Percentiles rank a stretch among this genome's conserved stretches.
phyloP scores from a whole-genome alignment of 1,284 basidiomycete species.

The Irpex rosettiformis region DNA sequence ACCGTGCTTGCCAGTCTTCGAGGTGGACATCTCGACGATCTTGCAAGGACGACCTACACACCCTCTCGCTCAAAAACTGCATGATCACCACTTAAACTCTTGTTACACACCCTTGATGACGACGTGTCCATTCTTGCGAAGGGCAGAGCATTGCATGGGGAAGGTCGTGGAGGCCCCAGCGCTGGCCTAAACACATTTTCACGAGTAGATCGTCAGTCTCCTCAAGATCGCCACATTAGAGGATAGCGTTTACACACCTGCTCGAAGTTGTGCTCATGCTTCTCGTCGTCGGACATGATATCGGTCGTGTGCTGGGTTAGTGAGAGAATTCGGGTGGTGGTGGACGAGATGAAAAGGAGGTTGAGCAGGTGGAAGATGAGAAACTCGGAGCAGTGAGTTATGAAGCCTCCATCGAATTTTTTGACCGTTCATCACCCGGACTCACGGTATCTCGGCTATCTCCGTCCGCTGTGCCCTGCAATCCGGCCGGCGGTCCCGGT shows the following conservation, averaged over 20 bases:
- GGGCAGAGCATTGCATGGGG: slow-evolving; percentile 98
- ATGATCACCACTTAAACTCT: neutral
- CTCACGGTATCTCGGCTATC: slow-evolving; percentile 12
- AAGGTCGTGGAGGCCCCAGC: slow-evolving; percentile 87
- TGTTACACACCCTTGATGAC: slow-evolving; percentile 80
- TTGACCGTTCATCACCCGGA: slow-evolving; percentile 9
- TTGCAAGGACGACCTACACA: slow-evolving; percentile 89
- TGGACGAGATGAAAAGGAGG: slow-evolving; percentile 10
- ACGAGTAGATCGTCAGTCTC: slow-evolving; percentile 10
- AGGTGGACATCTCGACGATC: slow-evolving; percentile 99
- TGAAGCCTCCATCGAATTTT: slow-evolving; percentile 12
- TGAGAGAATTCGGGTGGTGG: slow-evolving; percentile 18
- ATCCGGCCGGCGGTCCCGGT: slow-evolving; percentile 24
- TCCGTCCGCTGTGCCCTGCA: slow-evolving; percentile 13
- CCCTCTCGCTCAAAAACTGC: neutral
- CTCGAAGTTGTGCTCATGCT: slow-evolving; percentile 90
- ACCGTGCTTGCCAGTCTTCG: slow-evolving; percentile 99
- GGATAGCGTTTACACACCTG: slow-evolving; percentile 39
- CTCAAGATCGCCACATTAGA: neutral
- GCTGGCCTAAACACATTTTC: slow-evolving; percentile 42
- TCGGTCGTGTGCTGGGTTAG: slow-evolving; percentile 18
- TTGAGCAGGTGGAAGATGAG: slow-evolving; percentile 15
- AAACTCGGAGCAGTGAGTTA: slow-evolving; percentile 15
- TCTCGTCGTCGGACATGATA: slow-evolving; percentile 88
- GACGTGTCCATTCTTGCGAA: slow-evolving; percentile 93